These are phyloP conservation scores for Ceriops tagal DNA, from an alignment of 345 rosid genomes.

Conservation along the genomic window DNA sequence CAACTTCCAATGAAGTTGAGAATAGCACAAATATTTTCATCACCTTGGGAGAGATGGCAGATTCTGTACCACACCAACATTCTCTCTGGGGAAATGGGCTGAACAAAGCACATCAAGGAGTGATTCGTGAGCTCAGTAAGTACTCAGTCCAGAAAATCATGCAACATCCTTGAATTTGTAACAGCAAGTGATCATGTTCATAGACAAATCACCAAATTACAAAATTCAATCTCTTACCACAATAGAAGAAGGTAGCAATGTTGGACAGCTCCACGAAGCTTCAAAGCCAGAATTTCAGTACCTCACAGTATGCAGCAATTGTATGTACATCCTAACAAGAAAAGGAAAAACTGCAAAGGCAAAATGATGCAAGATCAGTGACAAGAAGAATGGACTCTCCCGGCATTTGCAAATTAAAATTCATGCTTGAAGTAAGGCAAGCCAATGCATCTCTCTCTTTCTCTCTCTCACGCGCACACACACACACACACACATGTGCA, in stretches of 20 bases:
- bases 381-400: background rate
- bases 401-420: background rate
- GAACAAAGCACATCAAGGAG: no score
- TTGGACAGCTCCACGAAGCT: slow-evolving; percentile 3
- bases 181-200: background rate
- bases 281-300: background rate
- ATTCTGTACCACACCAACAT: no score
- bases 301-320: background rate
- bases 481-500: no score
- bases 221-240: slow-evolving; percentile 11
- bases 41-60: no score
- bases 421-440: background rate
- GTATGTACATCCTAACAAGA: slow-evolving; percentile 17
- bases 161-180: background rate
- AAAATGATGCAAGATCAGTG: background rate
- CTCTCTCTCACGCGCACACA: no score
- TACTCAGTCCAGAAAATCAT: background rate
- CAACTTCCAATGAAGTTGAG: background rate
- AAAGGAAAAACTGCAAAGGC: slow-evolving; percentile 1
- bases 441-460: background rate
- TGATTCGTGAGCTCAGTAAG: no score
- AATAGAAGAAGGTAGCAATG: background rate
- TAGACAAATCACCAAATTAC: background rate
- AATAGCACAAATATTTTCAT: background rate
- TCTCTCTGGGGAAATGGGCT: no score